Base-by-base conservation (phyloP, 176 grass and related monocot genomes). In the Paspalum notatum region DNA sequence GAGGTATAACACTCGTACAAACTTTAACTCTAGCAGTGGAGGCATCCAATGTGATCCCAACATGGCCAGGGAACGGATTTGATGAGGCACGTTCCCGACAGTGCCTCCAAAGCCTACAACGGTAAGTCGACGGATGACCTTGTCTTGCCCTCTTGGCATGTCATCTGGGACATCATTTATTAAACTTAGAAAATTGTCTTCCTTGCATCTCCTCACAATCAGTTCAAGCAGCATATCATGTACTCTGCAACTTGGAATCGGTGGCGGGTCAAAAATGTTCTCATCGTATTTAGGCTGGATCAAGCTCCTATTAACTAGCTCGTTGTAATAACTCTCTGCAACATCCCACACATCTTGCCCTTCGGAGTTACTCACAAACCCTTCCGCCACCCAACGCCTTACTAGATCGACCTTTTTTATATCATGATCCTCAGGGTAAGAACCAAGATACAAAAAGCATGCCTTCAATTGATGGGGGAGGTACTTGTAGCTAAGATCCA, bases 191-290 rank as follows among this genome's bases (percentile, higher is more conserved):
- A 90, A 86, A 49, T 86, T 90, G 45, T 79, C 80, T 54, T 87
- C 88, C 41, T 44, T 53, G 0, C 51, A 83, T 40, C 53, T 87
- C 4, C 9, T 38, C 24, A 50, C 1, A 20, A 87, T 66, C 20
- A 84, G 25, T 11, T 91, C 80, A 84, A 75, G 75, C 17, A 91
- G 40, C 61, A 86, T 70, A 70, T 84, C 84, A 63, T 91, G 79
- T 5, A 87, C 61, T 48, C 39, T 72, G 25, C 74, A 83, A 7
- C 8, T 5, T 10, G 6, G 1, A 9, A 71, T n/a, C 39, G 3
- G 32, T 32, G 3, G 32, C 32, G 32, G 3, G 32, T 15, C 10
- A 62, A 8, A 18, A 41, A 5, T 40, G 16, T 68, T 13, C 6
- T 56, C 9, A 13, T 11, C 1, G 24, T 79, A 54, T 25, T 6